phyloP scores from a whole-genome alignment of 352 stramenopile genomes.

The Phytopythium oedochilum region DNA sequence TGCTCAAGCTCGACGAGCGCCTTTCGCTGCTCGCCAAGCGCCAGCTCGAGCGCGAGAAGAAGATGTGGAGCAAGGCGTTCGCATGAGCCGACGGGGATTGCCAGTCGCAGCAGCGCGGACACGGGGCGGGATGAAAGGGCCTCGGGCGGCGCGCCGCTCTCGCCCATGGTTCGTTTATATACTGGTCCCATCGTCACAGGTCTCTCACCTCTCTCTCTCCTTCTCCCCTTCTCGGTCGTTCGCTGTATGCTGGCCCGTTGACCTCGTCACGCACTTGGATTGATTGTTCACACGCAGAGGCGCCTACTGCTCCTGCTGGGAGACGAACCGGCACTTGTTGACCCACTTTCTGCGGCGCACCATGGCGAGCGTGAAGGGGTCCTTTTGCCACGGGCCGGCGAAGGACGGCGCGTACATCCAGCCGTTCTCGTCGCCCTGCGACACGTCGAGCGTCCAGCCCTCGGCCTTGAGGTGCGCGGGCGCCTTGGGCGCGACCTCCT shows the following conservation, averaged over 20 bases:
- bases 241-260: no score
- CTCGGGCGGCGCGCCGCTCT: no score
- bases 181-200: background rate
- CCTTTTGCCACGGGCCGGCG: constrained; percentile 73
- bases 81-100: no score
- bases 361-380: constrained; percentile 65
- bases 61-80: constrained; percentile 88
- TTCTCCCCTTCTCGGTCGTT: background rate
- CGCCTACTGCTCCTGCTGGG: constrained; percentile 3
- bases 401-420: constrained; percentile 84
- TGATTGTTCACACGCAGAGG: no score
- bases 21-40: constrained; percentile 64
- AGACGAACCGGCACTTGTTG: constrained; percentile 43
- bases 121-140: no score
- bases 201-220: background rate
- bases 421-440: constrained; percentile 74
- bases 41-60: constrained; percentile 87
- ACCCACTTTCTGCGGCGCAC: constrained; percentile 82
- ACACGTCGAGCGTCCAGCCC: constrained; percentile 73
- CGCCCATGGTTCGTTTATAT: constrained; percentile 1
- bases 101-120: no score
- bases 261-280: background rate
- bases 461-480: constrained; percentile 49
- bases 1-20: constrained; percentile 68
- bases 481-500: constrained; percentile 60